A percentile compares a stretch with the other conserved stretches of the same genome.
These are phyloP conservation scores for Cercospora canescens DNA, from an alignment of 2,329 filamentous ascomycete species.

Conservation along the genomic window DNA sequence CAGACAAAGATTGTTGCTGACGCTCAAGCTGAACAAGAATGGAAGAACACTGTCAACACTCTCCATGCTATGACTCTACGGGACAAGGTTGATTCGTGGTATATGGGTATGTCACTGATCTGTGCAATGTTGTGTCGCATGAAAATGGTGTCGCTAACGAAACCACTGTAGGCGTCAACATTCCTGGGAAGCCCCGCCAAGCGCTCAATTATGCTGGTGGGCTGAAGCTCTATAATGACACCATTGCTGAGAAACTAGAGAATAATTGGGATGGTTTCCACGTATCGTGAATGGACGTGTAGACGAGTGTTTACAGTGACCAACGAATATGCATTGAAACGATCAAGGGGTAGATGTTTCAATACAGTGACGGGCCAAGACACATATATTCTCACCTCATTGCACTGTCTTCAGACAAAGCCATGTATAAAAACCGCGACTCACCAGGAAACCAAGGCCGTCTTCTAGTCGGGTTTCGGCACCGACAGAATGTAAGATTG, in stretches of 20 bases:
- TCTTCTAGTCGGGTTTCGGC: background rate
- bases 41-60: constrained; percentile 41
- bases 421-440: background rate
- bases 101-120: constrained; percentile 28
- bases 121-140: too few species aligned
- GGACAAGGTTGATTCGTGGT: constrained; percentile 44
- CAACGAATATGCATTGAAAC: too few species aligned
- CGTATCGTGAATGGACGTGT: background rate
- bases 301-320: too few species aligned
- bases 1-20: constrained; percentile 44
- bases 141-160: background rate
- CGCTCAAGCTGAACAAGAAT: constrained; percentile 42
- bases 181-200: constrained; percentile 46
- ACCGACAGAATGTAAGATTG: background rate
- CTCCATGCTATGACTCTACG: constrained; percentile 45
- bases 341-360: too few species aligned
- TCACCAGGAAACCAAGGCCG: too few species aligned
- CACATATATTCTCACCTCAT: background rate
- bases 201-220: constrained; percentile 46
- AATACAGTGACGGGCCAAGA: too few species aligned
- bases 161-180: constrained; percentile 36
- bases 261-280: constrained; percentile 32
- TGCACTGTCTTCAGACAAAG: background rate
- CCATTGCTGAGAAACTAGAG: constrained; percentile 40
- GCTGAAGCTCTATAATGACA: constrained; percentile 36